Percentiles rank a stretch among this genome's conserved stretches.
phyloP scores from a whole-genome alignment of 495 filamentous ascomycete genomes.

The Aspergillus egyptiacus region DNA sequence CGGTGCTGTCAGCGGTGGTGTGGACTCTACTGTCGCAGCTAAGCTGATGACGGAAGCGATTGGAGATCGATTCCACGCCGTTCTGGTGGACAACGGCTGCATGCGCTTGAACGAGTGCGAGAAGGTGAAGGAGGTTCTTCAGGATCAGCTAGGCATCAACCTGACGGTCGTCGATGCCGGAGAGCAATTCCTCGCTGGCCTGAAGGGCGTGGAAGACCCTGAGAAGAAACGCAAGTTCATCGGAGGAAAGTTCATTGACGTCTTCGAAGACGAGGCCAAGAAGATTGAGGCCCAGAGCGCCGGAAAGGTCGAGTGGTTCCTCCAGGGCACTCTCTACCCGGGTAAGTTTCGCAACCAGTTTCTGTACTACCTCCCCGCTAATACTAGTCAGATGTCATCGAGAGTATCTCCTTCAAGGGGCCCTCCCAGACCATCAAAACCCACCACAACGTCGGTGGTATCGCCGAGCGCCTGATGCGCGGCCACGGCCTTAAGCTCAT shows the following conservation, averaged over 20 bases:
- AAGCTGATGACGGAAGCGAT: slow-evolving; percentile 80
- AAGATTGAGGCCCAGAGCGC: slow-evolving; percentile 61
- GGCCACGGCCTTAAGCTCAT: slow-evolving; percentile 61
- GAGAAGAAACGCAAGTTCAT: slow-evolving; percentile 95
- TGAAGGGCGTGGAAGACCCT: slow-evolving; percentile 74
- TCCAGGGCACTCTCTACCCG: slow-evolving; percentile 80
- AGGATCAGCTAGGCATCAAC: slow-evolving; percentile 77
- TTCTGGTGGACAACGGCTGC: slow-evolving; percentile 82
- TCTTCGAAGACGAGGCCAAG: slow-evolving; percentile 77
- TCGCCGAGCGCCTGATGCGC: slow-evolving; percentile 48
- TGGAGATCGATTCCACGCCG: slow-evolving; percentile 80
- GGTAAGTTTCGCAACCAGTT: slow-evolving; percentile 24
- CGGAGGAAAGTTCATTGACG: slow-evolving; percentile 76
- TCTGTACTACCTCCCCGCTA: slow-evolving; percentile 4
- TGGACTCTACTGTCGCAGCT: slow-evolving; percentile 85
- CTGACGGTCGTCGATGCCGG: slow-evolving; percentile 80
- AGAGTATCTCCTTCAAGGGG: slow-evolving; percentile 75
- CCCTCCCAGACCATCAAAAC: slow-evolving; percentile 79
- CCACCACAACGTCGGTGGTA: slow-evolving; percentile 80
- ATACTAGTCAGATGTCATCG: slow-evolving; percentile 63
- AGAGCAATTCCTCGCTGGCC: slow-evolving; percentile 62
- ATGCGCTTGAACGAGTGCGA: slow-evolving; percentile 83
- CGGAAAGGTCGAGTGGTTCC: slow-evolving; percentile 70
- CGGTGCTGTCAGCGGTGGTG: slow-evolving; percentile 82
- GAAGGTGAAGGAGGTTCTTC: slow-evolving; percentile 69